These are phyloP conservation scores for Sanghuangporus weigelae DNA, from an alignment of 1,284 basidiomycete genomes.

Conservation along the genomic window DNA sequence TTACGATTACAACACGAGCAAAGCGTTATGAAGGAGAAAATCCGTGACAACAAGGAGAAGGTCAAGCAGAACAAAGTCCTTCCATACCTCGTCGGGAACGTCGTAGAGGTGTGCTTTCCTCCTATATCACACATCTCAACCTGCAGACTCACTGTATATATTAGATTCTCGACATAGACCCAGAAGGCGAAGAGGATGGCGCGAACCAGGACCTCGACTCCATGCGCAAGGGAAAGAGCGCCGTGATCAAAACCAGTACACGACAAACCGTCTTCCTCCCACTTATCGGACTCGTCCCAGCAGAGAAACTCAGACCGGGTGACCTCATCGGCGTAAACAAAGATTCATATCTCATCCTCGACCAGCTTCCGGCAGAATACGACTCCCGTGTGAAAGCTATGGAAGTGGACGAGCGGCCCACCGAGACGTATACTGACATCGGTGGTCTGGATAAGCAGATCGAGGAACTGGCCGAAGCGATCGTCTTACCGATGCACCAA, in stretches of 20 bases:
- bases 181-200: constrained; percentile 89
- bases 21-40: constrained; percentile 95
- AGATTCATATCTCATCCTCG: constrained; percentile 97
- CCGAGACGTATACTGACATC: constrained; percentile 77
- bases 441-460: constrained; percentile 82
- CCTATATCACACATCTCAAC: neutral
- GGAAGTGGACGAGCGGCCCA: constrained; percentile 86
- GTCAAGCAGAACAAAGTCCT: constrained; percentile 99
- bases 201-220: constrained; percentile 92
- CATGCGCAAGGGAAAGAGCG: constrained; percentile 94
- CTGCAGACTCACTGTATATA: constrained; percentile 15
- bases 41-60: constrained; percentile 97
- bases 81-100: constrained; percentile 96
- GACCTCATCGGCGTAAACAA: constrained; percentile 99
- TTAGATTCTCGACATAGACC: constrained; percentile 92
- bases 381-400: constrained; percentile 84
- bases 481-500: constrained; percentile 79
- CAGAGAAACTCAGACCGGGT: constrained; percentile 83
- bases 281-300: constrained; percentile 93
- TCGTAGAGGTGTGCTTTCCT: constrained; percentile 73
- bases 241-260: constrained; percentile 98
- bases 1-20: constrained; percentile 91
- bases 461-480: constrained; percentile 76
- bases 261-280: constrained; percentile 98
- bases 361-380: constrained; percentile 77